Evolutionary conservation across 148 eudicot genomes (phyloP).

Genomic region (Polygonum maritimum): DNA sequence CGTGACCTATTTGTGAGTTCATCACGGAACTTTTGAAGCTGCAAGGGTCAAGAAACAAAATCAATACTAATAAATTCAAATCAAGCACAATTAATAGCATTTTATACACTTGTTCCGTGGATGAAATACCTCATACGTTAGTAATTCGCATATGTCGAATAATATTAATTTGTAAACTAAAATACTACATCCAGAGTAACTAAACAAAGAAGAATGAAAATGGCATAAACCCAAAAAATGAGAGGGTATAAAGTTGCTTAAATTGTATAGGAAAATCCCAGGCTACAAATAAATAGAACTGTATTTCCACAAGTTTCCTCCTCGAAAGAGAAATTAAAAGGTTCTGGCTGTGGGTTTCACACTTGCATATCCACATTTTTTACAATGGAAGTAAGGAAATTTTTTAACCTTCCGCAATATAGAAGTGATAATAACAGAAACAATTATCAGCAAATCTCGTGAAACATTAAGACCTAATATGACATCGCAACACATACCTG

Average conservation of each 20-base stretch:
- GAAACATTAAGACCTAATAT: not conserved
- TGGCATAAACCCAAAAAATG: not conserved
- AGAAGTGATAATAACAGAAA: not conserved
- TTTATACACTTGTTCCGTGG: not conserved
- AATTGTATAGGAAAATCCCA: not conserved
- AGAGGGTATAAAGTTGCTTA: not conserved
- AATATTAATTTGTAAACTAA: not conserved
- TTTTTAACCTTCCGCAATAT: not conserved
- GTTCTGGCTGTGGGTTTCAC: not conserved
- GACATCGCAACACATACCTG: conserved; percentile 40
- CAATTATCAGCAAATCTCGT: not conserved
- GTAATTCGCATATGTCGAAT: not conserved
- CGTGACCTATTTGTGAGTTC: conserved; percentile 94
- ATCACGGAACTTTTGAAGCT: conserved; percentile 97
- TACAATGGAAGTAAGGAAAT: not conserved
- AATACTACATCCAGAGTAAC: not conserved
- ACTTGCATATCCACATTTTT: not conserved
- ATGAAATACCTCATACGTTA: not conserved
- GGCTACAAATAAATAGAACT: not conserved
- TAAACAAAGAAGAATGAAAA: not conserved
- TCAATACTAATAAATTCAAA: not conserved
- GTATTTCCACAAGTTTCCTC: not conserved
- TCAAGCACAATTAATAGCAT: not conserved
- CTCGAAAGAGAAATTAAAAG: not conserved
- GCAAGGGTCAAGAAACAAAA: conserved; percentile 19